Base-by-base conservation (phyloP, 441 rosid genomes). In the Daphne laureola region DNA sequence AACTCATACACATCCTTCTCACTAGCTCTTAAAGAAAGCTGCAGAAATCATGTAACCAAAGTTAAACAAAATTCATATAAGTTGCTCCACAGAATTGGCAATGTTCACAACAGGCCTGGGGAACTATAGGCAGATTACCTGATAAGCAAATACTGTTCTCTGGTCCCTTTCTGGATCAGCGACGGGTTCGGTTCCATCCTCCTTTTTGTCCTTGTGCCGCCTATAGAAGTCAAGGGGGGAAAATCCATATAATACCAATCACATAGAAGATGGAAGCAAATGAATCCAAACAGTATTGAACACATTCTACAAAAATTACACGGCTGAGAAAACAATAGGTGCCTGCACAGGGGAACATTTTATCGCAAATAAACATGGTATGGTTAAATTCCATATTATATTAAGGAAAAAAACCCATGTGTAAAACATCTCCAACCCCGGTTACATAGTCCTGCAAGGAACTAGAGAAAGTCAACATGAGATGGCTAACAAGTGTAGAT, bases 161-260 rank as follows among this genome's bases (percentile, higher is more conserved):
- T 94, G 99, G 72, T 94, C 99, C 51, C 97, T 81, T 68, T 94
- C 99, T 59, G 99, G 97, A 81, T 94, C 97, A 70, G 74, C 92
- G 74, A 85, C 97, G 53, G 95, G 90, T 68, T 90, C 97, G 38
- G 59, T 71, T 49, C n/a, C 78, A 21, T 89, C 91, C 71, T 90
- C 95, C 65, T 84, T 94, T 67, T 82, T 90, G 46, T 92, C 95
- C 68, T 77, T 89, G 52, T 73, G 75, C 65, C 88, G 74, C 76
- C 98, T 94, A 81, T 75, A 69, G 67, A 35, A 51, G 11, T 2
- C 4, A 31, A 44, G 23, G 62, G 63, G 45, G 54, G 67, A 55
- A 25, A 65, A 67, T 61, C 57, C 15, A n/a, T 58, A 59, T 68
- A 66, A 42, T n/a, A 40, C 36, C 15, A 51, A 36, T 63, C 49